Base-by-base conservation (phyloP, 2,329 filamentous ascomycete species). In the Davidsoniella neocaledoniae region DNA sequence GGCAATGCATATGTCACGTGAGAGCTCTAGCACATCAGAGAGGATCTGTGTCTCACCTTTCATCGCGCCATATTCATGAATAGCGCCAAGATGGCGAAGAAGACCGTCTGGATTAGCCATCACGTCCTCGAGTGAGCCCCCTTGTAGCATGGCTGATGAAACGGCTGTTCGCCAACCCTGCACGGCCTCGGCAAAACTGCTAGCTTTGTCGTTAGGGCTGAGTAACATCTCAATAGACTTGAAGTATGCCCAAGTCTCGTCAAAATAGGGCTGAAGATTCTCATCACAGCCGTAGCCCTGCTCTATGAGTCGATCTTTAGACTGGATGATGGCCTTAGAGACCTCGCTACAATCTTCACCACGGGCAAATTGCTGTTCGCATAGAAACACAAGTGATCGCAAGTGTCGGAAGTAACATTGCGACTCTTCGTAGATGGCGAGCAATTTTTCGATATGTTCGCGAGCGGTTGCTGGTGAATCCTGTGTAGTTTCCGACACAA, bases 401-500 rank as follows among this genome's bases (percentile, higher is more conserved):
- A 77, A 60, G 17, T 73, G 65, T 33, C 74, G 67, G 36, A 79
- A 59, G 0, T 74, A 74, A 54, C 72, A 72, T 19, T 62, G 64
- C 0, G 73, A 69, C 1, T 62, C 57, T 2, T 71, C 65, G 54
- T 75, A 76, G 1, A 71, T 65, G 5, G 69, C 62, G 3, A 78
- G 59, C 8, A 78, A 59, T 1, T 66, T 62, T 36, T 68, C 65
- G 9, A 74, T 63, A 10, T 64, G 66, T 2, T 69, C 61, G 46
- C 74, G 68, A 4, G 68, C 63, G 14, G 72, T 60, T 7, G 64
- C 64, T 21, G 67, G 58, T 3, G 62, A 63, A 25, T 61, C 58
- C 21, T 56, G 53, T 4, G 58, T 60, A 5, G 60, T 61, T 2
- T 59, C 57, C 6, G 63, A 29, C 2, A 46, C 41, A 26, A 53